A percentile compares a stretch with the other conserved stretches of the same genome.
Conservation (phyloP, 306 rosid genomes). For the Alnus glutinosa region DNA sequence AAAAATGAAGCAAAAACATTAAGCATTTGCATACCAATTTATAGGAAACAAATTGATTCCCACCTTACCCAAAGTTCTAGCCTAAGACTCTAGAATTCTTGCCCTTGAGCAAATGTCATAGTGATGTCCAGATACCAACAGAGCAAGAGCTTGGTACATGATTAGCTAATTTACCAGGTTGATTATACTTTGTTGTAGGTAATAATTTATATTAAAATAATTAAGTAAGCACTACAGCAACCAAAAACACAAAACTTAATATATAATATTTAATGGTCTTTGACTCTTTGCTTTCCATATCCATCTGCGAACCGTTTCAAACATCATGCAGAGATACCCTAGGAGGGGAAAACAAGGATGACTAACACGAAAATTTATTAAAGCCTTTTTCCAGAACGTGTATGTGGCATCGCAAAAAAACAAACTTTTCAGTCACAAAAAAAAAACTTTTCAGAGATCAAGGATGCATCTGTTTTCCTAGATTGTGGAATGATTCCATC, state of each 20-base stretch:
- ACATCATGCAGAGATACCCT: neutral
- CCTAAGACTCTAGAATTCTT: neutral
- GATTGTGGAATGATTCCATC: neutral
- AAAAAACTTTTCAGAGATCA: neutral
- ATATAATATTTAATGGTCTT: neutral
- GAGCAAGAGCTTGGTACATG: neutral
- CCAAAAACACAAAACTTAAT: neutral
- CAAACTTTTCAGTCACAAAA: too few relatives aligned
- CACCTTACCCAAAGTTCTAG: neutral
- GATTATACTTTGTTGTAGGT: neutral
- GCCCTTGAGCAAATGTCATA: neutral
- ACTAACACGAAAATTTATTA: neutral
- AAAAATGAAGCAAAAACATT: conserved; percentile 7
- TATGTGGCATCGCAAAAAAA: conserved; percentile 2
- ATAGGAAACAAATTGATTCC: neutral
- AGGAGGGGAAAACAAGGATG: neutral
- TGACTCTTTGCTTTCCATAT: neutral
- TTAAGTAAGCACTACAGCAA: neutral
- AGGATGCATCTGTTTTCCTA: conserved; percentile 4
- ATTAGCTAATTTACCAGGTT: neutral
- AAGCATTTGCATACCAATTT: neutral
- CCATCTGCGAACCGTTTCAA: neutral
- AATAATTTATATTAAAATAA: neutral
- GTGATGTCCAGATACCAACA: neutral
- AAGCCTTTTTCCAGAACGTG: neutral